Evolutionary conservation across 2,329 filamentous ascomycete species (phyloP).

Genomic region (Didymellaceae sp.): DNA sequence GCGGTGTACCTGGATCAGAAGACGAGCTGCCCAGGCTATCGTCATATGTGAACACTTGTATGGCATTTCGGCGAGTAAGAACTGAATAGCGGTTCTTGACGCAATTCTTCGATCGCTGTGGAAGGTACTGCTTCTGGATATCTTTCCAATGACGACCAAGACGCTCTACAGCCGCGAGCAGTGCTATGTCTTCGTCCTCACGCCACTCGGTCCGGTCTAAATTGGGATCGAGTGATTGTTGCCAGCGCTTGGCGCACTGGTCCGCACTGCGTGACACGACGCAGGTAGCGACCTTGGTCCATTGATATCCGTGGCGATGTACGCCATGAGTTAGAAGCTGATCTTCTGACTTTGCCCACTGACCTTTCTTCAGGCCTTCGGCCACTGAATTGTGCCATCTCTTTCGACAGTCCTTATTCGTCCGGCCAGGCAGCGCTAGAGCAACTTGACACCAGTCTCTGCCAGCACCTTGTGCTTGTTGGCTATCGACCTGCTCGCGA

Average conservation of each 20-base stretch:
- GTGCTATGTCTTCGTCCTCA: slow-evolving; percentile 40
- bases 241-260: slow-evolving; percentile 57
- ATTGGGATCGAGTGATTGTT: slow-evolving; percentile 52
- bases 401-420: slow-evolving; percentile 56
- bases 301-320: slow-evolving; percentile 48
- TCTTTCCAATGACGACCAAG: slow-evolving; percentile 50
- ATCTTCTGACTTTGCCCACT: slow-evolving; percentile 50
- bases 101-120: slow-evolving; percentile 47
- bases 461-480: slow-evolving; percentile 14
- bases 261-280: slow-evolving; percentile 51
- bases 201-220: slow-evolving; percentile 51
- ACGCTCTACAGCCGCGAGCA: slow-evolving; percentile 16
- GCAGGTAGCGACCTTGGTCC: slow-evolving; percentile 51
- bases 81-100: slow-evolving; percentile 48
- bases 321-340: slow-evolving; percentile 43
- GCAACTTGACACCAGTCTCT: slow-evolving; percentile 46
- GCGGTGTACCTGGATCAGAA: slow-evolving; percentile 8
- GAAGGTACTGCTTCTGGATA: slow-evolving; percentile 45
- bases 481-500: slow-evolving; percentile 34
- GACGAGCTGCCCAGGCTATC: slow-evolving; percentile 7
- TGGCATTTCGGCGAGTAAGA: slow-evolving; percentile 6
- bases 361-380: slow-evolving; percentile 50
- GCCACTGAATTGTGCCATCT: slow-evolving; percentile 51
- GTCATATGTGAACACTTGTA: not conserved
- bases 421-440: slow-evolving; percentile 46